Evolutionary conservation across 2,329 filamentous ascomycete species (phyloP).

Genomic region (Delphinella strobiligena): DNA sequence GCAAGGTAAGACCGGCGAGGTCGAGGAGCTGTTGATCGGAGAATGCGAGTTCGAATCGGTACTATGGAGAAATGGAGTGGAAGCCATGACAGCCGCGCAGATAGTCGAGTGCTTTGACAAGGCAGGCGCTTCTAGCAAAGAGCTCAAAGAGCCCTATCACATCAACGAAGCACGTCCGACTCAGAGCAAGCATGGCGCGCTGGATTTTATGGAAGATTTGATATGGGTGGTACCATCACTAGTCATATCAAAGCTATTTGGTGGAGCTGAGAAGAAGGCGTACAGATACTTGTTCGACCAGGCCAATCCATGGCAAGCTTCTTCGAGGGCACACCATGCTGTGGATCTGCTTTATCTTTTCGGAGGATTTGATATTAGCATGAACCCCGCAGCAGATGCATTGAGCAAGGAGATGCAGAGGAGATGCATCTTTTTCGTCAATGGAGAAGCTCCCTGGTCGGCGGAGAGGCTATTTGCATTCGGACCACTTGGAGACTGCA

Average conservation of each 20-base stretch:
- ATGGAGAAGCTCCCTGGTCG: slow-evolving; percentile 26
- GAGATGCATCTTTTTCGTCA: slow-evolving; percentile 29
- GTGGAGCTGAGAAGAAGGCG: slow-evolving; percentile 14
- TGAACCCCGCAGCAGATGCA: slow-evolving; percentile 21
- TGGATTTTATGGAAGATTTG: slow-evolving; percentile 27
- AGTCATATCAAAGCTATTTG: slow-evolving; percentile 10
- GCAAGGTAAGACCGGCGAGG: slow-evolving; percentile 22
- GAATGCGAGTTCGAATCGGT: slow-evolving; percentile 32
- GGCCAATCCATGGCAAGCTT: slow-evolving; percentile 35
- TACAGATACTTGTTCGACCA: slow-evolving; percentile 35
- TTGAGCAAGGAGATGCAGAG: slow-evolving; percentile 27
- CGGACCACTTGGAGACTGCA: slow-evolving; percentile 27
- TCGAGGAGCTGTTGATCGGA: slow-evolving; percentile 29
- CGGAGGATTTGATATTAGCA: slow-evolving; percentile 26
- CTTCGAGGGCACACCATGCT: slow-evolving; percentile 34
- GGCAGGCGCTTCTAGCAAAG: slow-evolving; percentile 17
- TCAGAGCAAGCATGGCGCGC: slow-evolving; percentile 27
- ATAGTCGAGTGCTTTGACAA: slow-evolving; percentile 25
- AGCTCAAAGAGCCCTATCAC: slow-evolving; percentile 29
- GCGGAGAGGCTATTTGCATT: slow-evolving; percentile 23
- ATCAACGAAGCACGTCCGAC: slow-evolving; percentile 28
- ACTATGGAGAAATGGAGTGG: slow-evolving; percentile 34
- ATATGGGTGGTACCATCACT: slow-evolving; percentile 20
- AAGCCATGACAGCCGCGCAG: slow-evolving; percentile 20
- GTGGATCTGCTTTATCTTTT: slow-evolving; percentile 37